Conservation (phyloP, 306 rosid genomes). For the Dalbergia cochinchinensis region DNA sequence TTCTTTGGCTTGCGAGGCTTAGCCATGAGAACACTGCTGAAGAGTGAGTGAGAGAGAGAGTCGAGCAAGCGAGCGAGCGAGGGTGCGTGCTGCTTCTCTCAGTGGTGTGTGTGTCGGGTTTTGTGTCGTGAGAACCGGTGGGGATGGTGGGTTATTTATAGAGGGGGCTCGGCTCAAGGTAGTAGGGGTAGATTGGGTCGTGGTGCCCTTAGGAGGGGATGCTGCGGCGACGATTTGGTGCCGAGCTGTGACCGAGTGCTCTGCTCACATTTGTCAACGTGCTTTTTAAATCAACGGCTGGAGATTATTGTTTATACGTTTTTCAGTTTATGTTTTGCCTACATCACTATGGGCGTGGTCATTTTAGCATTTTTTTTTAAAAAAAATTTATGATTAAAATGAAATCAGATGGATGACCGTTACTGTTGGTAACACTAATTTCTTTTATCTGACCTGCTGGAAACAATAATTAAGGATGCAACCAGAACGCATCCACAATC, state of each 20-base stretch:
- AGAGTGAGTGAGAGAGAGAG: background rate
- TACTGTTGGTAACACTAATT: no score
- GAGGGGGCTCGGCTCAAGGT: background rate
- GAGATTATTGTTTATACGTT: no score
- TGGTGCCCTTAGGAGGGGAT: no score
- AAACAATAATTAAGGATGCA: no score
- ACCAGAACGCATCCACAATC: no score
- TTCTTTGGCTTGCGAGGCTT: conserved; percentile 94
- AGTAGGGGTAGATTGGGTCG: no score
- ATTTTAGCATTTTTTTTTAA: no score
- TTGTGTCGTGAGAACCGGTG: background rate
- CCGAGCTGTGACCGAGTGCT: background rate
- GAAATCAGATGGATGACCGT: no score
- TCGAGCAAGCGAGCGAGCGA: background rate
- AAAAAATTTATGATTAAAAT: no score
- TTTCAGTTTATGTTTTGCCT: no score
- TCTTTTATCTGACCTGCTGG: no score
- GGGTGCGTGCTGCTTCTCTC: background rate
- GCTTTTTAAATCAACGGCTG: background rate
- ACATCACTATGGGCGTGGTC: no score
- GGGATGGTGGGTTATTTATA: conserved; percentile 37
- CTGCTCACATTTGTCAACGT: background rate
- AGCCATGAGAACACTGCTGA: conserved; percentile 59
- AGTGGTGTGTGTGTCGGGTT: background rate
- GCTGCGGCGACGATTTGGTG: background rate